Evolutionary conservation across 129 eudicot species (phyloP).

Genomic region (Artemisia annua): DNA sequence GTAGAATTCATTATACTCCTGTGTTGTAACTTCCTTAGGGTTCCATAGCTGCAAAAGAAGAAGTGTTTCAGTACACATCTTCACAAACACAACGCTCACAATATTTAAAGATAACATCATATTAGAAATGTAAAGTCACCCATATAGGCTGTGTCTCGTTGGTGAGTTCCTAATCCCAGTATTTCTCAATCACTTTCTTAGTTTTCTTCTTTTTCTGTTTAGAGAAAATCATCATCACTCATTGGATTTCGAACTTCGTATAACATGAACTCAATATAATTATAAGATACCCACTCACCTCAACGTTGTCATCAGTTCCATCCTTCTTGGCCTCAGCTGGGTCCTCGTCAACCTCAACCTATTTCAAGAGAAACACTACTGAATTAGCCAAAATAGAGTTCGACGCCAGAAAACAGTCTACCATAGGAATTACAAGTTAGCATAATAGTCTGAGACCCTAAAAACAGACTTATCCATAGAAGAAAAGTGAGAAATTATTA

Average conservation of each 20-base stretch:
- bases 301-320: slow-evolving; percentile 51
- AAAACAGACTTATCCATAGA: not conserved
- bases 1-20: no score
- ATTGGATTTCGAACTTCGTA: no score
- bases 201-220: slow-evolving; percentile 91
- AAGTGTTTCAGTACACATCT: no score
- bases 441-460: not conserved
- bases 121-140: slow-evolving; percentile 44
- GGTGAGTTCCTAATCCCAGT: slow-evolving; percentile 97
- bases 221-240: no score
- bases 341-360: slow-evolving; percentile 99
- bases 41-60: no score
- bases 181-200: slow-evolving; percentile 86
- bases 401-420: no score
- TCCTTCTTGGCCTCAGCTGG: slow-evolving; percentile 78
- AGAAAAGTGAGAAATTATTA: not conserved
- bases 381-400: not conserved
- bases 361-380: slow-evolving; percentile 6
- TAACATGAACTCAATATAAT: no score
- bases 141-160: slow-evolving; percentile 98
- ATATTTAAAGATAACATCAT: not conserved
- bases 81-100: not conserved
- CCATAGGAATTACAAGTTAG: not conserved
- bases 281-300: slow-evolving; percentile 36
- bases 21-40: no score